Evolutionary conservation across 768 basidiomycete genomes (phyloP).

Genomic region (Brasilioporus rufonigricans): DNA sequence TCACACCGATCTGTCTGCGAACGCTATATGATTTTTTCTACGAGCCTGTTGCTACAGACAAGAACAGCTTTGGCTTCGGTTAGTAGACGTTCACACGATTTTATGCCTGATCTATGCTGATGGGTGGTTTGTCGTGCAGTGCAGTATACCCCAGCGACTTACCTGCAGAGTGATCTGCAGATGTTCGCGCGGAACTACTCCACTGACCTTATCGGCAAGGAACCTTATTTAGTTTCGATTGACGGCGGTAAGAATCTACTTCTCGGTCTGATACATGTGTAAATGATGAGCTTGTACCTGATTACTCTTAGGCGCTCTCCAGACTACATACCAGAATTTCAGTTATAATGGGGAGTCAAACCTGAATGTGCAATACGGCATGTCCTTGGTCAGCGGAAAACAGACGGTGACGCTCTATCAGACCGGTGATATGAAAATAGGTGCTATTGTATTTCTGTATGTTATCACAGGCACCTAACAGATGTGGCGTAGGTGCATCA

Average conservation of each 20-base stretch:
- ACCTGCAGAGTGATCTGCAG: slow-evolving; percentile 29
- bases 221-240: slow-evolving; percentile 32
- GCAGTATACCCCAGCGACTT: slow-evolving; percentile 36
- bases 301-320: too few relatives aligned
- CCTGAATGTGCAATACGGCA: too few relatives aligned
- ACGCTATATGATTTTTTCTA: slow-evolving; percentile 27
- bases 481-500: too few relatives aligned
- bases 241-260: slow-evolving; percentile 31
- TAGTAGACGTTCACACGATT: neutral
- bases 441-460: too few relatives aligned
- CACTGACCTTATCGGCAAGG: slow-evolving; percentile 20
- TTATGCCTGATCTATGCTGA: neutral
- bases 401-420: too few relatives aligned
- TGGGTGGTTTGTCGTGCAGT: slow-evolving; percentile 14
- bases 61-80: slow-evolving; percentile 37
- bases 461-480: too few relatives aligned
- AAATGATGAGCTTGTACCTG: too few relatives aligned
- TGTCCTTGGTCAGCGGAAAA: too few relatives aligned
- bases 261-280: too few relatives aligned
- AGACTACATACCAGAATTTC: too few relatives aligned
- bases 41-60: slow-evolving; percentile 20
- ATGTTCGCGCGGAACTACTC: slow-evolving; percentile 31
- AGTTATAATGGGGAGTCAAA: too few relatives aligned
- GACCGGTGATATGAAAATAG: too few relatives aligned
- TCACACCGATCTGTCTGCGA: slow-evolving; percentile 32